phyloP scores from a whole-genome alignment of 306 rosid genomes.

The Cajanus cajan region DNA sequence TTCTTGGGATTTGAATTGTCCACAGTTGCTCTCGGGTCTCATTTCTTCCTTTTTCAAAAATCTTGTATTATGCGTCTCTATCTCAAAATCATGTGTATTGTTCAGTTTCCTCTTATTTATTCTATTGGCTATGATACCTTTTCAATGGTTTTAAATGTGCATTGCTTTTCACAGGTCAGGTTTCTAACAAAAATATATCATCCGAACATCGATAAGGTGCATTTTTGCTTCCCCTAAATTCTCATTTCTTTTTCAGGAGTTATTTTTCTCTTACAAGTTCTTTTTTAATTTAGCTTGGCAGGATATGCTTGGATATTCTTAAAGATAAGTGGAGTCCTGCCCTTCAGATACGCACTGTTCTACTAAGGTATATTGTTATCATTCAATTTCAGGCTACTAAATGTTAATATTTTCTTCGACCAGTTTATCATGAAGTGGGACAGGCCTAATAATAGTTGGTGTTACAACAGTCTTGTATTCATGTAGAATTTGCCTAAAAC shows the following conservation, averaged over 20 bases:
- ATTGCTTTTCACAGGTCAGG: slow-evolving; percentile 65
- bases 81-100: not conserved
- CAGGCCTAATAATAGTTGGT: not conserved
- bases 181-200: slow-evolving; percentile 93
- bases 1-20: slow-evolving; percentile 5
- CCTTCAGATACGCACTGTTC: slow-evolving; percentile 89
- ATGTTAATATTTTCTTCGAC: not conserved
- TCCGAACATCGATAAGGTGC: slow-evolving; percentile 94
- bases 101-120: not conserved
- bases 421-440: not conserved
- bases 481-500: not conserved
- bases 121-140: slow-evolving; percentile 10
- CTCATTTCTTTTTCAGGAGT: not conserved
- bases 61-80: not conserved
- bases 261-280: slow-evolving; percentile 11
- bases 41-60: not conserved
- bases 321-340: slow-evolving; percentile 95
- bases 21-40: not conserved
- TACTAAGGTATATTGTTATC: slow-evolving; percentile 59
- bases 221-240: slow-evolving; percentile 8
- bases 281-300: slow-evolving; percentile 62
- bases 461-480: not conserved
- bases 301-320: slow-evolving; percentile 85
- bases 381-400: not conserved
- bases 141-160: slow-evolving; percentile 2